Evolutionary conservation across 805 yeast genomes (phyloP), one percentile per base, ranked within the genome.

Genomic region (Pichia kluyveri): DNA sequence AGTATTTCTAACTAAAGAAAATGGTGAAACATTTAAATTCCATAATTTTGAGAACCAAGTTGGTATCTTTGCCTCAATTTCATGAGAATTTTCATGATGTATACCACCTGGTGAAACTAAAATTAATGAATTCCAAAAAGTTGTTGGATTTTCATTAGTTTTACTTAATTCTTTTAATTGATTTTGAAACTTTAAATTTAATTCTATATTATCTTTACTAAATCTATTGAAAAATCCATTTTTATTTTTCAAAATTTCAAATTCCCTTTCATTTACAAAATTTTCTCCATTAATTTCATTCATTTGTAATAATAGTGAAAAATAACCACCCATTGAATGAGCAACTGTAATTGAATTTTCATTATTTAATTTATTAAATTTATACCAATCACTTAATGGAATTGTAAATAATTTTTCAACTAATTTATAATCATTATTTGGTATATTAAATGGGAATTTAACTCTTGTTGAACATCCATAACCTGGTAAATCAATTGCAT

Each of bases 51-150:
- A 75, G 62, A 88, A 88, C 83, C 96, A 91, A 39, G 67, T 61
- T 1, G 98, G 96, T 1, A 86, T 75, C 8, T 57, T 58, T 10
- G 42, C 31, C 8, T 39, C 26, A 17, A 47, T 45, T 11, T 46
- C 46, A 2, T 75, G 74, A 41, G 61, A 57, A 7, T 67, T 55
- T 40, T 77, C 77, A 48, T 72, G 71, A 38, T 77, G 75, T 7
- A 93, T 79, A 4, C 95, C 96, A 0, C 95, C 98, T 0, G 98
- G 98, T 0, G 96, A 85, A 8, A 87, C 82, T 69, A 90, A 73
- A n/a, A 89, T 60, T 36, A 91, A 60, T 56, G 83, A 83, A 17
- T 47, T 39, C 56, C 56, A 53, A 37, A 53, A 53, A 37, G 31
- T 44, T 12, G 38, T 40, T 15, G 48, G 45, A 28, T 48, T 44